Percentiles rank a stretch among this genome's conserved stretches.
Conservation (phyloP, 768 basidiomycete species). For the Vararia minispora region DNA sequence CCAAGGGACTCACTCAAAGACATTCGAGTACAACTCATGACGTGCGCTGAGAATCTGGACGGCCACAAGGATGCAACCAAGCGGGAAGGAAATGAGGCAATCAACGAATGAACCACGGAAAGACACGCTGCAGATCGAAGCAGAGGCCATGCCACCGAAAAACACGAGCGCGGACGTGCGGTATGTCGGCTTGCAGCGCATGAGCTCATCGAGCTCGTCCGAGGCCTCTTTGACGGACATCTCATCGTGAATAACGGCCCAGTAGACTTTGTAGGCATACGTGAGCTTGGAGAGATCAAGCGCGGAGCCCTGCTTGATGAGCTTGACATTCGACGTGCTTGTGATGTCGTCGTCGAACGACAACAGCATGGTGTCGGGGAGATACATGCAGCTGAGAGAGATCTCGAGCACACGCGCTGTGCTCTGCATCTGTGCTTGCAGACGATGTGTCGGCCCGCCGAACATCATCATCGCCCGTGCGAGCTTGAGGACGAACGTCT, state of each 20-base stretch:
- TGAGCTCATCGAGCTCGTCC: slow-evolving; percentile 55
- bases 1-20: slow-evolving; percentile 49
- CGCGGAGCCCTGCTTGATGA: slow-evolving; percentile 60
- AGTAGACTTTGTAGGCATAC: slow-evolving; percentile 61
- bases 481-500: slow-evolving; percentile 80
- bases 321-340: slow-evolving; percentile 71
- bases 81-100: slow-evolving; percentile 56
- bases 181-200: slow-evolving; percentile 56
- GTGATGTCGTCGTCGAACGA: slow-evolving; percentile 75
- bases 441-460: slow-evolving; percentile 72
- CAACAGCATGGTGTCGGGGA: slow-evolving; percentile 67
- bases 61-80: slow-evolving; percentile 63
- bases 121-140: slow-evolving; percentile 60
- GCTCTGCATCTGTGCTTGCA: slow-evolving; percentile 71
- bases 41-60: slow-evolving; percentile 62
- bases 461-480: slow-evolving; percentile 86
- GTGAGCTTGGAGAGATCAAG: slow-evolving; percentile 72
- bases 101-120: slow-evolving; percentile 77
- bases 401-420: slow-evolving; percentile 74
- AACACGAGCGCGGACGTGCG: slow-evolving; percentile 48
- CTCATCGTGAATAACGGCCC: slow-evolving; percentile 80
- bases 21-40: slow-evolving; percentile 71
- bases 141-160: slow-evolving; percentile 69
- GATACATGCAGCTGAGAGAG: slow-evolving; percentile 61
- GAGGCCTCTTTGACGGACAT: slow-evolving; percentile 67